These are phyloP conservation scores for Hemerocallis citrina DNA, from an alignment of 106 monocot genomes.

Conservation along the genomic window DNA sequence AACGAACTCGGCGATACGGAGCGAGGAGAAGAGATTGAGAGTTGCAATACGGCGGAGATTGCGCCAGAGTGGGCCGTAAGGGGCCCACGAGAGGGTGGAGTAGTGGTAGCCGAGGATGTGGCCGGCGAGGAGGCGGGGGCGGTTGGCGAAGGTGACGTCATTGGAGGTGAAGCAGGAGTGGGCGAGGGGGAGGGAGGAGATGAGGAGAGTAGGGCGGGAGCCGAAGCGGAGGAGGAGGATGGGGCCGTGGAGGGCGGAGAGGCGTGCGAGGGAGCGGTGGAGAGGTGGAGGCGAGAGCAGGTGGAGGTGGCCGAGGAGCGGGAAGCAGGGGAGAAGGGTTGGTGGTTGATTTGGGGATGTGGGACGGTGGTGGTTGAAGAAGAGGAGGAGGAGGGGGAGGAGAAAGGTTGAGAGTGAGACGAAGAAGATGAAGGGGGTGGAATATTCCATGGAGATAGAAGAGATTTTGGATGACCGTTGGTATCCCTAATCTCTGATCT, in stretches of 20 bases:
- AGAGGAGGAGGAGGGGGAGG: too few species aligned
- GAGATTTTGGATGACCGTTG: too few species aligned
- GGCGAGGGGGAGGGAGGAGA: constrained; percentile 22
- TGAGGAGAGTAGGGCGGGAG: constrained; percentile 19
- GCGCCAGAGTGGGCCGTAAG: constrained; percentile 27
- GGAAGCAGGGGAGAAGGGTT: too few species aligned
- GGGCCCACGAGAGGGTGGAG: not conserved
- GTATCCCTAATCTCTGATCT: too few species aligned
- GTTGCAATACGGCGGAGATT: constrained; percentile 24
- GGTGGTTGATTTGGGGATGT: too few species aligned
- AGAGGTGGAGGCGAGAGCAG: constrained; percentile 17
- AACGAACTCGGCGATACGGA: constrained; percentile 4
- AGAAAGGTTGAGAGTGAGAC: too few species aligned
- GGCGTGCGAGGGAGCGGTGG: constrained; percentile 16
- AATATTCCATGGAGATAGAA: too few species aligned
- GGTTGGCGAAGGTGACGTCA: constrained; percentile 31
- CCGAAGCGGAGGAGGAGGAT: constrained; percentile 38
- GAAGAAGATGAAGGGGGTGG: too few species aligned
- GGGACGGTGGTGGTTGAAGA: too few species aligned
- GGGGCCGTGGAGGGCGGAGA: constrained; percentile 22
- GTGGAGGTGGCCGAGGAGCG: constrained; percentile 25
- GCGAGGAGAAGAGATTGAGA: constrained; percentile 15
- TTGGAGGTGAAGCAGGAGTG: constrained; percentile 31
- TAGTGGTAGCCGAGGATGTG: constrained; percentile 11
- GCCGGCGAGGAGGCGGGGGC: constrained; percentile 7